These are phyloP conservation scores for Daldinia childiae DNA, from an alignment of 495 filamentous ascomycete genomes.

Conservation along the genomic window DNA sequence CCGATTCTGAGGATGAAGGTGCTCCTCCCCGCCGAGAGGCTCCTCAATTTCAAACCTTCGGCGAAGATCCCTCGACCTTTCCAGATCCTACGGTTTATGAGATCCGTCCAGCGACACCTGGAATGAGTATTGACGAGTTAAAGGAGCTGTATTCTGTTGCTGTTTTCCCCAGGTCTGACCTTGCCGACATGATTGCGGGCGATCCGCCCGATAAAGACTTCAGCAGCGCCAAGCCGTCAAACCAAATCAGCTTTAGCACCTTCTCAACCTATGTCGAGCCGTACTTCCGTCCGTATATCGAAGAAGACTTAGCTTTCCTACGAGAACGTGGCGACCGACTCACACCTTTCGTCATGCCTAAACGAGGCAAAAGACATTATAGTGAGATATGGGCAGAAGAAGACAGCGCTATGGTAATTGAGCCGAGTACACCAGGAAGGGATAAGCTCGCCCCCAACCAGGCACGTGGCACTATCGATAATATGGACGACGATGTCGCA, in stretches of 20 bases:
- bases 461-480: conserved; percentile 82
- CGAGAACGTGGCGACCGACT: conserved; percentile 87
- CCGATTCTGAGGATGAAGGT: conserved; percentile 74
- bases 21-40: conserved; percentile 79
- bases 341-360: conserved; percentile 84
- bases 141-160: conserved; percentile 88
- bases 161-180: conserved; percentile 79
- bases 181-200: conserved; percentile 85
- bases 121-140: conserved; percentile 82
- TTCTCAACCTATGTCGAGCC: conserved; percentile 90
- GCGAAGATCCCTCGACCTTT: conserved; percentile 88
- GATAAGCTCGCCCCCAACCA: conserved; percentile 81
- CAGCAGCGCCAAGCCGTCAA: conserved; percentile 89
- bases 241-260: conserved; percentile 90
- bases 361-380: conserved; percentile 85
- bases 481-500: conserved; percentile 81
- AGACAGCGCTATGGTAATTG: conserved; percentile 77
- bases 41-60: conserved; percentile 81
- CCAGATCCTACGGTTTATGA: conserved; percentile 95
- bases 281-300: conserved; percentile 86
- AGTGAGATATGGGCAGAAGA: conserved; percentile 92
- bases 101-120: conserved; percentile 75
- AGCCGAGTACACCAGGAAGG: conserved; percentile 63
- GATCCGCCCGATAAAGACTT: conserved; percentile 93
- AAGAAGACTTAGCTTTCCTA: conserved; percentile 95